A percentile compares a stretch with the other conserved stretches of the same genome.
phyloP scores from a whole-genome alignment of 768 basidiomycete species.

The Cystobasidium tubakii region DNA sequence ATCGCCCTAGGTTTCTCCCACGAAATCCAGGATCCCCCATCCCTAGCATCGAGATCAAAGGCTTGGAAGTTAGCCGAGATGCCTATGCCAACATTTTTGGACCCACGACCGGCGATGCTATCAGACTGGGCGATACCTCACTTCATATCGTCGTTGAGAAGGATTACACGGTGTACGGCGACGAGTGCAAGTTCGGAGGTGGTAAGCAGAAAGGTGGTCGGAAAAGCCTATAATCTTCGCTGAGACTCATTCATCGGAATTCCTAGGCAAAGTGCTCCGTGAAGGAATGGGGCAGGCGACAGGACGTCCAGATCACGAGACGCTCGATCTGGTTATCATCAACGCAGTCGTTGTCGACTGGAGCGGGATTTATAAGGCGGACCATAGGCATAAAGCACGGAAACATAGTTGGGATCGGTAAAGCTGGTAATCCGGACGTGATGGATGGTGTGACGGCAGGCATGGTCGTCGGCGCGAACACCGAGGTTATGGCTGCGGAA shows the following conservation, averaged over 20 bases:
- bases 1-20: slow-evolving; percentile 47
- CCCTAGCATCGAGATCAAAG: slow-evolving; percentile 45
- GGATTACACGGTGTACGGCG: slow-evolving; percentile 84
- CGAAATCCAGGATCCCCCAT: slow-evolving; percentile 55
- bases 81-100: slow-evolving; percentile 90
- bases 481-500: slow-evolving; percentile 93
- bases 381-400: slow-evolving; percentile 86
- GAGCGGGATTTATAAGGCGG: slow-evolving; percentile 94
- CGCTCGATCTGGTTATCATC: slow-evolving; percentile 87
- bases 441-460: slow-evolving; percentile 70
- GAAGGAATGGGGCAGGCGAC: slow-evolving; percentile 96
- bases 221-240: no score
- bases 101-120: slow-evolving; percentile 81
- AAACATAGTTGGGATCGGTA: slow-evolving; percentile 79
- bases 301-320: slow-evolving; percentile 60
- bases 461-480: slow-evolving; percentile 79
- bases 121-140: slow-evolving; percentile 78
- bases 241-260: no score
- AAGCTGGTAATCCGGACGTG: slow-evolving; percentile 90
- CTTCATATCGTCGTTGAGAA: slow-evolving; percentile 89
- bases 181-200: slow-evolving; percentile 96
- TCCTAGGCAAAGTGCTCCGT: slow-evolving; percentile 65
- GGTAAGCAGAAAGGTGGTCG: slow-evolving; percentile 51
- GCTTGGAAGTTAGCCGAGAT: slow-evolving; percentile 57
- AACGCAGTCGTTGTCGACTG: slow-evolving; percentile 92